Evolutionary conservation across 805 yeast species (phyloP).

Genomic region (Candida multigemmis): DNA sequence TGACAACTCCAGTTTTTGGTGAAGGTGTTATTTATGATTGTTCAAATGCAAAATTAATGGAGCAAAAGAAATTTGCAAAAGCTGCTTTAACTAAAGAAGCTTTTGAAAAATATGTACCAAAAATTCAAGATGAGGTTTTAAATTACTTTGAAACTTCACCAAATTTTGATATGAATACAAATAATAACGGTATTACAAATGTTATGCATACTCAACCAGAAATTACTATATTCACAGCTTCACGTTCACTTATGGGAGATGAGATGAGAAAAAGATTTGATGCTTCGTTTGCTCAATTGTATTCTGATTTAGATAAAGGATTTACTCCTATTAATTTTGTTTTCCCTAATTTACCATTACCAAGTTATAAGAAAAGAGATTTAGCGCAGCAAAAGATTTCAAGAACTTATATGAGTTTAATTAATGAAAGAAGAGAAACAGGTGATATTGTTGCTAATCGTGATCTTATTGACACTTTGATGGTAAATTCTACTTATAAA

Average conservation of each 20-base stretch:
- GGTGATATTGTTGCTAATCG: constrained; percentile 71
- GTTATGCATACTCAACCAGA: constrained; percentile 88
- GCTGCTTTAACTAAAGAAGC: constrained; percentile 79
- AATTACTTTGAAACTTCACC: constrained; percentile 51
- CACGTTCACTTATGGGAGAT: constrained; percentile 83
- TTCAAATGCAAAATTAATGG: constrained; percentile 90
- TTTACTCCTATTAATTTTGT: constrained; percentile 94
- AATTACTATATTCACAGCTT: constrained; percentile 92
- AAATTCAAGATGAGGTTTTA: constrained; percentile 69
- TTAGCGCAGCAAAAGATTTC: constrained; percentile 79
- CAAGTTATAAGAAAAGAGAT: constrained; percentile 79
- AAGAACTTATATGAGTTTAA: constrained; percentile 70
- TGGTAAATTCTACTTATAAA: constrained; percentile 77
- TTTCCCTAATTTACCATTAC: constrained; percentile 88
- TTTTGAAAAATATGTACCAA: constrained; percentile 79
- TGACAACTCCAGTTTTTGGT: constrained; percentile 99
- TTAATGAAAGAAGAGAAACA: constrained; percentile 59
- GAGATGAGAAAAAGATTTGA: constrained; percentile 82
- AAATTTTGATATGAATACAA: constrained; percentile 32
- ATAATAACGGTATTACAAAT: constrained; percentile 40
- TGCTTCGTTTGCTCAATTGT: constrained; percentile 74
- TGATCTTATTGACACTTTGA: constrained; percentile 82
- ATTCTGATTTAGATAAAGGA: constrained; percentile 91
- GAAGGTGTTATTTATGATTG: constrained; percentile 97
- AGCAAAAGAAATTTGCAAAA: constrained; percentile 95